Evolutionary conservation across 345 rosid species (phyloP).

Genomic region (Populus deltoides): DNA sequence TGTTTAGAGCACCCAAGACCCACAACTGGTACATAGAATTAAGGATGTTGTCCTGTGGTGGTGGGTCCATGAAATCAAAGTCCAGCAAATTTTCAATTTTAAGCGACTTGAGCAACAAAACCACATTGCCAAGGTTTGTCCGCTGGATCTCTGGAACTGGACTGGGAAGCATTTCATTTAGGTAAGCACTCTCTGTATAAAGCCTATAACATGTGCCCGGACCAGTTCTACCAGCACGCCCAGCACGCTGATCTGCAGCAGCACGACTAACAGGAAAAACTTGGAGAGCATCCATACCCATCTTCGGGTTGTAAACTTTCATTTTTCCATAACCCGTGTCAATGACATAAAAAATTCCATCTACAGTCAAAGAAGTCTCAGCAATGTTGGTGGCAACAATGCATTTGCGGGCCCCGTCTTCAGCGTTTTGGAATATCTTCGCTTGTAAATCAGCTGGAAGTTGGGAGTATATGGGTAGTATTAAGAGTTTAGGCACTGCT

Average conservation of each 20-base stretch:
- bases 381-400: conserved; percentile 98
- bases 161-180: conserved; percentile 81
- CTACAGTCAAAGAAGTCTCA: conserved; percentile 94
- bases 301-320: conserved; percentile 96
- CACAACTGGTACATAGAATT: conserved; percentile 98
- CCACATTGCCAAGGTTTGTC: conserved; percentile 95
- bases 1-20: conserved; percentile 93
- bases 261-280: conserved; percentile 97
- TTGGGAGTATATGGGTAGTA: conserved; percentile 96
- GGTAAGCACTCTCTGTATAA: conserved; percentile 85
- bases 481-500: conserved; percentile 68
- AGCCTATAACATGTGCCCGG: conserved; percentile 96
- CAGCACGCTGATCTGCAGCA: conserved; percentile 95
- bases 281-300: conserved; percentile 99
- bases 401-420: conserved; percentile 97
- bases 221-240: conserved; percentile 99
- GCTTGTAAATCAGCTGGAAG: conserved; percentile 98
- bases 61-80: conserved; percentile 99
- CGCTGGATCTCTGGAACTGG: conserved; percentile 98
- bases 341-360: conserved; percentile 87
- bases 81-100: conserved; percentile 86
- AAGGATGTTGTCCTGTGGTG: conserved; percentile 96
- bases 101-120: conserved; percentile 84
- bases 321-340: conserved; percentile 96
- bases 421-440: conserved; percentile 89